Evolutionary conservation across 2,329 filamentous ascomycete species (phyloP).

Genomic region (Botrytis porri): DNA sequence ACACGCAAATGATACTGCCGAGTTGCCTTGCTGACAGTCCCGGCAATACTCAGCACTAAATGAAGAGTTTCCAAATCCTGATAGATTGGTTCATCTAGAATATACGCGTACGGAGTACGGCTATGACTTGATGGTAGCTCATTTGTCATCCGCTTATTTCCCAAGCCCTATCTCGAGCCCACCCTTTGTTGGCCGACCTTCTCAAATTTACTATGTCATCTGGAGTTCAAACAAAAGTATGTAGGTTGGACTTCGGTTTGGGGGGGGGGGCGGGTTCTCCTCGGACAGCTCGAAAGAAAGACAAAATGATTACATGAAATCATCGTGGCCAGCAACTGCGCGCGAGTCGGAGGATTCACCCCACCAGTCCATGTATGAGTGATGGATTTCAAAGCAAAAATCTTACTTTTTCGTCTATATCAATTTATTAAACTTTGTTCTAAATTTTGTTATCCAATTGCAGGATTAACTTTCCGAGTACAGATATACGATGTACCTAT

Average conservation of each 20-base stretch:
- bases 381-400: neutral
- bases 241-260: constrained; percentile 7
- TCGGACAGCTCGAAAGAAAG: neutral
- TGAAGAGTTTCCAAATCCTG: neutral
- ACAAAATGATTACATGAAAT: neutral
- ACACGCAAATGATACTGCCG: neutral
- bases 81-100: neutral
- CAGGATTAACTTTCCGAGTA: neutral
- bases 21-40: neutral
- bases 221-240: neutral
- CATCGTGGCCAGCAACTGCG: neutral
- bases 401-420: neutral
- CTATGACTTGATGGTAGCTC: neutral
- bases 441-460: constrained; percentile 1
- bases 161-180: neutral
- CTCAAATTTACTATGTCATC: constrained; percentile 2
- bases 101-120: neutral
- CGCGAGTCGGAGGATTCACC: neutral
- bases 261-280: neutral
- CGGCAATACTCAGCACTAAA: neutral
- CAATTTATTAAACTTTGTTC: constrained; percentile 8
- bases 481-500: too few species aligned
- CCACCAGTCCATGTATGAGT: neutral
- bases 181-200: neutral
- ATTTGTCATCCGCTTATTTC: neutral